Conservation (phyloP, 108 stramenopile genomes). For the Cafeteria roenbergensis region DNA sequence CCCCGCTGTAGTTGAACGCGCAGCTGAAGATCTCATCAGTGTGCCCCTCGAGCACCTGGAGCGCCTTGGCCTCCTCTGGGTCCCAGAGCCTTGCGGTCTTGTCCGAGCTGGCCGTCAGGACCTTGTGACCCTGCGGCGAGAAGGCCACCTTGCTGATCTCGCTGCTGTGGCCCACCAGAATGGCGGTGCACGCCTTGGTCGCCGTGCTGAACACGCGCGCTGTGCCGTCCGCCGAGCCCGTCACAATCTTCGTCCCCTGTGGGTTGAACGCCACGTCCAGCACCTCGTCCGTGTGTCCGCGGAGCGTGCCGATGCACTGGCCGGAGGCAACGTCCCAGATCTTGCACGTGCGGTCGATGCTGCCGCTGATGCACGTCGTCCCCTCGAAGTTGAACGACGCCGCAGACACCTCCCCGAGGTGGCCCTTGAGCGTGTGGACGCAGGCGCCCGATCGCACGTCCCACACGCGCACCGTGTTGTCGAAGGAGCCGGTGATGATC, state of each 20-base stretch:
- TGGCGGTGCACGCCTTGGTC: slow-evolving; percentile 51
- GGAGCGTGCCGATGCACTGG: slow-evolving; percentile 47
- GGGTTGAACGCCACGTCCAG: slow-evolving; percentile 50
- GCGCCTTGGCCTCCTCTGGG: slow-evolving; percentile 41
- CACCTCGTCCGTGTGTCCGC: slow-evolving; percentile 57
- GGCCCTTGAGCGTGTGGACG: slow-evolving; percentile 46
- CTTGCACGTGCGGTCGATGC: slow-evolving; percentile 49
- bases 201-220: slow-evolving; percentile 50
- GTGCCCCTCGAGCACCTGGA: slow-evolving; percentile 53
- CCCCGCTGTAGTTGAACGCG: slow-evolving; percentile 55
- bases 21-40: slow-evolving; percentile 53
- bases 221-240: slow-evolving; percentile 50
- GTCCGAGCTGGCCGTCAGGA: slow-evolving; percentile 49
- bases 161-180: slow-evolving; percentile 54
- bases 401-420: slow-evolving; percentile 46
- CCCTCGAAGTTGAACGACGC: slow-evolving; percentile 43
- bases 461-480: slow-evolving; percentile 54
- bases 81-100: slow-evolving; percentile 52
- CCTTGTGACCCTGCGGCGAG: slow-evolving; percentile 39
- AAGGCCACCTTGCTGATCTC: slow-evolving; percentile 51
- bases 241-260: slow-evolving; percentile 45
- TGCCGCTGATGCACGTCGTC: slow-evolving; percentile 39
- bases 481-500: slow-evolving; percentile 51
- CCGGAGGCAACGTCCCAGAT: slow-evolving; percentile 48
- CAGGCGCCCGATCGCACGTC: slow-evolving; percentile 46